Conservation (phyloP, 805 yeast genomes). For the Candida glaebosa region DNA sequence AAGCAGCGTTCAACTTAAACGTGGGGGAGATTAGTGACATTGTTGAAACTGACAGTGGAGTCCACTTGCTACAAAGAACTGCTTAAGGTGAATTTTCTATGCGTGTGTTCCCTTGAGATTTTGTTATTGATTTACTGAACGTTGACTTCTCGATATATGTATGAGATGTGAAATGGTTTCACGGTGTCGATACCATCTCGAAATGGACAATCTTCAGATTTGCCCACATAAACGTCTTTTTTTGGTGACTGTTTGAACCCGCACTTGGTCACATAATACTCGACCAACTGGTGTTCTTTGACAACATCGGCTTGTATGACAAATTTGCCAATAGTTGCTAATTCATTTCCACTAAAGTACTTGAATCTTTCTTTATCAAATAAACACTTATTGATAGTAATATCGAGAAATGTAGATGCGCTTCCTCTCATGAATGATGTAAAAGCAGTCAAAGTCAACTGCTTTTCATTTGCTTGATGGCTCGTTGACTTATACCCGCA, state of each 20-base stretch:
- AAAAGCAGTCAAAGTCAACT: conserved; percentile 48
- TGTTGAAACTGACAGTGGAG: conserved; percentile 87
- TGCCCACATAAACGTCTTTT: conserved; percentile 12
- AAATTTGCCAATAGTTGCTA: conserved; percentile 12
- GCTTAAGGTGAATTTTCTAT: too few relatives aligned
- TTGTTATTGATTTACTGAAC: background rate
- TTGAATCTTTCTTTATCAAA: conserved; percentile 8
- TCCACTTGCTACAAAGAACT: conserved; percentile 83
- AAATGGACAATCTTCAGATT: conserved; percentile 14
- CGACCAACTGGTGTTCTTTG: conserved; percentile 46
- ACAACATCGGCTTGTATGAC: conserved; percentile 40
- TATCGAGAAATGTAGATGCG: conserved; percentile 28
- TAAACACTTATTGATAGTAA: conserved; percentile 15
- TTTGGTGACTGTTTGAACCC: conserved; percentile 30
- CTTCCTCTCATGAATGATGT: conserved; percentile 47
- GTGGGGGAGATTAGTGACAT: conserved; percentile 81
- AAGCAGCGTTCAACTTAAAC: conserved; percentile 75
- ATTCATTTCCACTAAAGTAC: conserved; percentile 1
- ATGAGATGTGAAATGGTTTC: conserved; percentile 40
- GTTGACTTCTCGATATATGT: conserved; percentile 23
- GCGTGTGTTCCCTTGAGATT: background rate
- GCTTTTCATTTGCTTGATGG: conserved; percentile 6
- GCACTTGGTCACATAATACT: conserved; percentile 40
- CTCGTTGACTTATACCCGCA: conserved; percentile 17
- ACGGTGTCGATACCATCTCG: conserved; percentile 39